Percentiles rank a stretch among this genome's conserved stretches.
Conservation (phyloP, 1,139 yeast genomes). For the Suhomyces yuchorum region DNA sequence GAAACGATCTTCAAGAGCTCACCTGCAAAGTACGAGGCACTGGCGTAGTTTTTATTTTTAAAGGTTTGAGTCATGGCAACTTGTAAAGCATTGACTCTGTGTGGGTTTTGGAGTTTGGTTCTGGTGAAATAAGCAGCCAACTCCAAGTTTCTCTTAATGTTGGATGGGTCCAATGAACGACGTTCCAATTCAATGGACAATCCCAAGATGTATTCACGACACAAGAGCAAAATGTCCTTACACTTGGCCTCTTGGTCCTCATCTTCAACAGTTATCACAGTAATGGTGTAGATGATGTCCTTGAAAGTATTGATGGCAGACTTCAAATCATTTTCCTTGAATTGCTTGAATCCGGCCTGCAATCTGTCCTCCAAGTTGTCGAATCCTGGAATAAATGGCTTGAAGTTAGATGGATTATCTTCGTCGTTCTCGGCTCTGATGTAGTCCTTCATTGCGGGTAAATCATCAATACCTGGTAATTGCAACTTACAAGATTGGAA, state of each 20-base stretch:
- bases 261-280: slow-evolving; percentile 69
- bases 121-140: slow-evolving; percentile 94
- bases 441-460: slow-evolving; percentile 69
- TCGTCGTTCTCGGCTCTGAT: slow-evolving; percentile 63
- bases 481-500: slow-evolving; percentile 78
- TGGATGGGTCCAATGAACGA: slow-evolving; percentile 70
- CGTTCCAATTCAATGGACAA: slow-evolving; percentile 87
- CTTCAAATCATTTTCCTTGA: slow-evolving; percentile 80
- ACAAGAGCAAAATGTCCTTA: slow-evolving; percentile 66
- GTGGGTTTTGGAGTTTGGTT: slow-evolving; percentile 79
- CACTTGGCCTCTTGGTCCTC: slow-evolving; percentile 80
- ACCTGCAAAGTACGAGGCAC: slow-evolving; percentile 88
- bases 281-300: slow-evolving; percentile 71
- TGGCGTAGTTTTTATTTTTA: slow-evolving; percentile 81
- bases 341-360: slow-evolving; percentile 75
- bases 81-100: slow-evolving; percentile 83
- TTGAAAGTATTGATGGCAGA: slow-evolving; percentile 81
- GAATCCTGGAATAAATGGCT: slow-evolving; percentile 77
- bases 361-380: slow-evolving; percentile 67
- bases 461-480: slow-evolving; percentile 68
- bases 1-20: slow-evolving; percentile 71
- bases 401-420: slow-evolving; percentile 56
- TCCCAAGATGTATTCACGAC: slow-evolving; percentile 91
- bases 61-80: slow-evolving; percentile 94
- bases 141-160: slow-evolving; percentile 84